Percentiles rank a stretch among this genome's conserved stretches.
These are phyloP conservation scores for Penicillium tannophilum DNA, from an alignment of 495 filamentous ascomycete genomes.

Conservation along the genomic window DNA sequence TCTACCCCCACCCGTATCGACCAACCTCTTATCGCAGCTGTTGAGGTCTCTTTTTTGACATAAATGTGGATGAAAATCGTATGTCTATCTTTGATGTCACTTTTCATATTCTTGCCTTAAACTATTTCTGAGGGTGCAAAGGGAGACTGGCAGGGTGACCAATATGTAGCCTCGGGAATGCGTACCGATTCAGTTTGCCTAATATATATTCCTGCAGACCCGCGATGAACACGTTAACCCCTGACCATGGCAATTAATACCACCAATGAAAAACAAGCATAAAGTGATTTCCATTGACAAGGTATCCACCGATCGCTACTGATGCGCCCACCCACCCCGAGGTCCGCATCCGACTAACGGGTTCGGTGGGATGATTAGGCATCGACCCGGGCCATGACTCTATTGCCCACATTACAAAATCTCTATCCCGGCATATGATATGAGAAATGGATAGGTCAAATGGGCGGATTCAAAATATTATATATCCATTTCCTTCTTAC, in stretches of 20 bases:
- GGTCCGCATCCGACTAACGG: not conserved
- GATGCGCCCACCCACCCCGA: not conserved
- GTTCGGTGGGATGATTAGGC: not conserved
- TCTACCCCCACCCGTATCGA: not conserved
- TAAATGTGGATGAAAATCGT: not conserved
- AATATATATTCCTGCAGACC: not conserved
- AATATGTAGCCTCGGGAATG: not conserved
- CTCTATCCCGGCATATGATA: not conserved
- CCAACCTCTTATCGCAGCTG: not conserved
- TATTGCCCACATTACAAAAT: not conserved
- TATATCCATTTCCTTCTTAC: not conserved
- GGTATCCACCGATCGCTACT: not conserved
- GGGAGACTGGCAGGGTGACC: not conserved
- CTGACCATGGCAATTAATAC: not conserved
- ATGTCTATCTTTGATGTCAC: not conserved
- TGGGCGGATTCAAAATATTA: not conserved
- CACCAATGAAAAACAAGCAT: not conserved
- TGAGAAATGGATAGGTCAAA: not conserved
- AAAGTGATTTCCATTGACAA: not conserved
- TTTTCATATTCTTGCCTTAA: not conserved
- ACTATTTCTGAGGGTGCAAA: not conserved
- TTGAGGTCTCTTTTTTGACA: not conserved
- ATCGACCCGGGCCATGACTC: not conserved
- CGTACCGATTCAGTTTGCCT: not conserved
- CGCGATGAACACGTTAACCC: not conserved